These are phyloP conservation scores for Prunus salicina DNA, from an alignment of 306 rosid species.

Conservation along the genomic window DNA sequence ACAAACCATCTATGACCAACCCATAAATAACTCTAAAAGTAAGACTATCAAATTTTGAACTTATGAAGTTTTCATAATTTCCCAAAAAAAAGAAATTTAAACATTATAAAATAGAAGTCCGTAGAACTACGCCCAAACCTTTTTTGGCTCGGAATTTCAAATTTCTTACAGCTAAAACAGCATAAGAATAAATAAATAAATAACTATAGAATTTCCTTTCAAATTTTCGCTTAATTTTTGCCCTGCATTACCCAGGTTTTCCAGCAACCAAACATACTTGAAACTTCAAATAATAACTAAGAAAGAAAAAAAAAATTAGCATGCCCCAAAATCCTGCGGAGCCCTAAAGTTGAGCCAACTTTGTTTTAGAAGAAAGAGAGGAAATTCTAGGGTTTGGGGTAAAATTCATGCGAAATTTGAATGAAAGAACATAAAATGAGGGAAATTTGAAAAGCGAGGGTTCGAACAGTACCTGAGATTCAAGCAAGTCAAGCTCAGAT, in stretches of 20 bases:
- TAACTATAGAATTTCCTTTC: too few relatives aligned
- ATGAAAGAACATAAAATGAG: background rate
- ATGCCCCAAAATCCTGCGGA: background rate
- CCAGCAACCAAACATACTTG: background rate
- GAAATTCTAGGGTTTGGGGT: background rate
- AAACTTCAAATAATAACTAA: background rate
- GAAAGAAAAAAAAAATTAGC: background rate
- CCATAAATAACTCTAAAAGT: background rate
- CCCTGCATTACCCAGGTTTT: background rate
- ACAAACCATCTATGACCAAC: background rate
- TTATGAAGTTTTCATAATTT: background rate
- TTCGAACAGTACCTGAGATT: conserved; percentile 6
- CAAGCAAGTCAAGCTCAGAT: background rate
- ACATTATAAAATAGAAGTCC: background rate
- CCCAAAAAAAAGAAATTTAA: background rate
- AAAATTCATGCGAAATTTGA: background rate
- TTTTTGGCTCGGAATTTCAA: background rate
- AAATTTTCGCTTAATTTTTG: background rate
- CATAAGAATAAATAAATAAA: too few relatives aligned
- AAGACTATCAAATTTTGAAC: background rate
- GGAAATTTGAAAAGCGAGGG: background rate
- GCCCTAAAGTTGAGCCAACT: background rate
- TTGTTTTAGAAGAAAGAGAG: background rate
- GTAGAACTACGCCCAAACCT: background rate
- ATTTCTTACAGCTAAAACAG: background rate